phyloP scores from a whole-genome alignment of 2,329 filamentous ascomycete species.

The Cytospora mali region DNA sequence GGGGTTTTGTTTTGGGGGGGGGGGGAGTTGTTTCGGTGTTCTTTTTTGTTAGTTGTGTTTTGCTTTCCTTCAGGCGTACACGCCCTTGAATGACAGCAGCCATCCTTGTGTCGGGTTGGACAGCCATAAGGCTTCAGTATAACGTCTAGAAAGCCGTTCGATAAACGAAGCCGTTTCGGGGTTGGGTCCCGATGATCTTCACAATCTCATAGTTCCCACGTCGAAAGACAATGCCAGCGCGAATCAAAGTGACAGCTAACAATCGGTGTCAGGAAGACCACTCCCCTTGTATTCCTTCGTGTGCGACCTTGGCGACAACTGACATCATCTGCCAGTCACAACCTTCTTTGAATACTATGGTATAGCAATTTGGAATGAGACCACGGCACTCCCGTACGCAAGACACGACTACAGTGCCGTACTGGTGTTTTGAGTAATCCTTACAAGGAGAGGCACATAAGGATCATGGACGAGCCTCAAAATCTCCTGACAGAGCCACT shows the following conservation, averaged over 20 bases:
- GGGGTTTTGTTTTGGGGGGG: too few species aligned
- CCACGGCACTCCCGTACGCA: neutral
- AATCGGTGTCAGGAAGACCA: neutral
- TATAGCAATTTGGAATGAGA: neutral
- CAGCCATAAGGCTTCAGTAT: neutral
- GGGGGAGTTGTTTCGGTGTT: too few species aligned
- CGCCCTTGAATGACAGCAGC: neutral
- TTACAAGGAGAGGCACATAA: neutral
- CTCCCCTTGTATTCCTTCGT: neutral
- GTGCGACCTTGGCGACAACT: constrained; percentile 1
- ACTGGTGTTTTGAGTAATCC: neutral
- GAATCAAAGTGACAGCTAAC: neutral
- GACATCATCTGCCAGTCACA: neutral
- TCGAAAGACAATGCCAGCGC: too few species aligned
- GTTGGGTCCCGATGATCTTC: neutral
- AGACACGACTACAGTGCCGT: neutral
- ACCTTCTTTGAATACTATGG: neutral
- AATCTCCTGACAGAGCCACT: neutral
- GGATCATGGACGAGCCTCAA: neutral
- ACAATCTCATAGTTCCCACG: neutral
- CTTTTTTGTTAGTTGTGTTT: too few species aligned
- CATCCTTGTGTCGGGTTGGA: neutral
- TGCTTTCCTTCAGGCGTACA: neutral
- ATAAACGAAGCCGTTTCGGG: neutral
- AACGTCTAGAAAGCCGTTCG: neutral